A percentile compares a stretch with the other conserved stretches of the same genome.
Conservation (phyloP, 495 filamentous ascomycete species). For the Lichenothelia convexa region DNA sequence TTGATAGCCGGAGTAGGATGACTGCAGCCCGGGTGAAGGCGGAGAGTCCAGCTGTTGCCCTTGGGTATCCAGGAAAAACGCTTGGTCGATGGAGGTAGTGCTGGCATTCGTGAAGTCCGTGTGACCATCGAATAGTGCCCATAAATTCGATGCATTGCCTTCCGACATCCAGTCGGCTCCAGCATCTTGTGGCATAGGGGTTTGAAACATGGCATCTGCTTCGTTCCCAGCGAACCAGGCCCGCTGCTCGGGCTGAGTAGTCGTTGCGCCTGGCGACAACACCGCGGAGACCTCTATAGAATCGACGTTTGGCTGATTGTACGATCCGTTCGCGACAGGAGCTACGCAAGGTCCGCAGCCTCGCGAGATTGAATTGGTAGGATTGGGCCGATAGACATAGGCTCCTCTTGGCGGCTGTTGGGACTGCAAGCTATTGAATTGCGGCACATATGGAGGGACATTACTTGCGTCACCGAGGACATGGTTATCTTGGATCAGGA, state of each 20-base stretch:
- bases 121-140: not conserved
- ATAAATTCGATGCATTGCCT: not conserved
- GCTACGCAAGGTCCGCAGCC: not conserved
- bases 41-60: constrained; percentile 8
- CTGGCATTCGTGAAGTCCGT: not conserved
- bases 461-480: too few species aligned
- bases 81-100: constrained; percentile 1
- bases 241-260: too few species aligned
- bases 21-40: constrained; percentile 5
- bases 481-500: not conserved
- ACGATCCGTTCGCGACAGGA: not conserved
- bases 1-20: too few species aligned
- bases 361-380: not conserved
- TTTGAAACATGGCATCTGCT: not conserved
- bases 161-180: not conserved
- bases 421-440: too few species aligned
- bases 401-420: not conserved
- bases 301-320: not conserved
- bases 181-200: not conserved
- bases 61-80: constrained; percentile 3
- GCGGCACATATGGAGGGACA: too few species aligned
- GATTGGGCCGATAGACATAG: not conserved
- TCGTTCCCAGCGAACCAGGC: not conserved
- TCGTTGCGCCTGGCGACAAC: too few species aligned
- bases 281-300: not conserved